These are phyloP conservation scores for Penicillium dipodomyicola DNA, from an alignment of 495 filamentous ascomycete genomes.

Conservation along the genomic window DNA sequence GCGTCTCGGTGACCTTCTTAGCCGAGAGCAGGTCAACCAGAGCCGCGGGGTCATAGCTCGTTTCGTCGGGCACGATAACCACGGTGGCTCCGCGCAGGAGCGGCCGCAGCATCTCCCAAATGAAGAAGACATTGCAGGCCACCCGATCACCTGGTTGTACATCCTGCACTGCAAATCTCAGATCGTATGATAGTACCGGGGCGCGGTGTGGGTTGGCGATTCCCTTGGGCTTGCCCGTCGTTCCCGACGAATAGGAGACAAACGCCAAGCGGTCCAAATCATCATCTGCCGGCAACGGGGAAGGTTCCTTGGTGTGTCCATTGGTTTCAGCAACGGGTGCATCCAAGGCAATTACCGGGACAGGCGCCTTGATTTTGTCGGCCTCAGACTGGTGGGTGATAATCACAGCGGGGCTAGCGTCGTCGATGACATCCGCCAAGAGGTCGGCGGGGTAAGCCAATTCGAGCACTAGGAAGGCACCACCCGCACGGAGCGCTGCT, in stretches of 20 bases:
- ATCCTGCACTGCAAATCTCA: slow-evolving; percentile 62
- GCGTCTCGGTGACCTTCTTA: slow-evolving; percentile 61
- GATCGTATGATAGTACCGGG: slow-evolving; percentile 61
- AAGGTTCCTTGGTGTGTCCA: slow-evolving; percentile 34
- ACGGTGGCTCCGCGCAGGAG: slow-evolving; percentile 67
- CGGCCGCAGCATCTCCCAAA: slow-evolving; percentile 72
- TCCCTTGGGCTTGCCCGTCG: slow-evolving; percentile 67
- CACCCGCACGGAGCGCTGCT: slow-evolving; percentile 63
- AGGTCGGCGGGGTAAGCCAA: slow-evolving; percentile 65
- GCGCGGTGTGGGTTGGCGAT: slow-evolving; percentile 68
- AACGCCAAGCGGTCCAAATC: slow-evolving; percentile 65
- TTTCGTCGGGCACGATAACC: slow-evolving; percentile 63
- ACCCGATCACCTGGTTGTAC: slow-evolving; percentile 62
- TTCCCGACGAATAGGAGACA: slow-evolving; percentile 65
- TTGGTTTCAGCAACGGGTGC: slow-evolving; percentile 39
- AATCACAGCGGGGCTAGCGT: slow-evolving; percentile 60
- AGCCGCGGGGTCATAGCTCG: slow-evolving; percentile 63
- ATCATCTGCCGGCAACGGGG: slow-evolving; percentile 51
- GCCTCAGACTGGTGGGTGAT: slow-evolving; percentile 56
- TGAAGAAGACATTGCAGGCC: slow-evolving; percentile 72
- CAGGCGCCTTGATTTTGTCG: slow-evolving; percentile 52
- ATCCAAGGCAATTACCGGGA: slow-evolving; percentile 57
- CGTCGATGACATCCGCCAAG: slow-evolving; percentile 63
- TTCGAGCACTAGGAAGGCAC: slow-evolving; percentile 69
- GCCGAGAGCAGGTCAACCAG: slow-evolving; percentile 61